Conservation (phyloP, 73 alveolate genomes). For the Paramecium octaurelia region DNA sequence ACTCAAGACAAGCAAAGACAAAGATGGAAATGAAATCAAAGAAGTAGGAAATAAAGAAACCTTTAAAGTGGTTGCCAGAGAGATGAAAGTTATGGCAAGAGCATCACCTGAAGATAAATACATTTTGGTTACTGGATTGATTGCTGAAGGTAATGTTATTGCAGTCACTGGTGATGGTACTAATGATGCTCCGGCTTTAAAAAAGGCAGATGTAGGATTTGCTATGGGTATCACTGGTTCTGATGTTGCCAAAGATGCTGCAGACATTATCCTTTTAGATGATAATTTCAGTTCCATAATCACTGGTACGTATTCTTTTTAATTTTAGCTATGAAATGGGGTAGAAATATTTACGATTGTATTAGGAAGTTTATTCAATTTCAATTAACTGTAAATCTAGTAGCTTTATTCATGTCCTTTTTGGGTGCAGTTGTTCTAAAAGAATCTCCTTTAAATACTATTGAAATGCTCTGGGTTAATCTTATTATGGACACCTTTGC, state of each 20-base stretch:
- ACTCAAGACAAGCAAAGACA: neutral
- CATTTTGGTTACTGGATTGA: constrained; percentile 85
- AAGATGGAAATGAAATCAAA: constrained; percentile 59
- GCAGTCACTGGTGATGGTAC: constrained; percentile 97
- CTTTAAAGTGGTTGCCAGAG: constrained; percentile 64
- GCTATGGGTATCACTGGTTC: constrained; percentile 86
- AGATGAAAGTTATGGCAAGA: constrained; percentile 86
- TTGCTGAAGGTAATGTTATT: constrained; percentile 78
- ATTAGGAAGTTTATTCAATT: constrained; percentile 81
- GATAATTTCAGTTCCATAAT: constrained; percentile 80
- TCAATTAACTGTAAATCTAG: constrained; percentile 80
- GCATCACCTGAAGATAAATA: constrained; percentile 89
- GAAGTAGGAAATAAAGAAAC: constrained; percentile 76
- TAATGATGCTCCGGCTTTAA: constrained; percentile 77
- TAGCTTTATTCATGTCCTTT: constrained; percentile 81
- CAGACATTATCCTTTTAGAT: constrained; percentile 81
- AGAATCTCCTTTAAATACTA: constrained; percentile 77
- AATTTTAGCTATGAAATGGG: constrained; percentile 73
- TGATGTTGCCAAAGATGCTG: constrained; percentile 82
- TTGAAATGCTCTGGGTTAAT: constrained; percentile 89
- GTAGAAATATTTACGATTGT: constrained; percentile 80
- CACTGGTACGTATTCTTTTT: neutral
- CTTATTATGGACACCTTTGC: constrained; percentile 87
- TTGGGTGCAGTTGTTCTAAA: constrained; percentile 76
- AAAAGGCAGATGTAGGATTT: constrained; percentile 85